phyloP scores from a whole-genome alignment of 2,329 filamentous ascomycete genomes.

The Davidsoniella neocaledoniae region DNA sequence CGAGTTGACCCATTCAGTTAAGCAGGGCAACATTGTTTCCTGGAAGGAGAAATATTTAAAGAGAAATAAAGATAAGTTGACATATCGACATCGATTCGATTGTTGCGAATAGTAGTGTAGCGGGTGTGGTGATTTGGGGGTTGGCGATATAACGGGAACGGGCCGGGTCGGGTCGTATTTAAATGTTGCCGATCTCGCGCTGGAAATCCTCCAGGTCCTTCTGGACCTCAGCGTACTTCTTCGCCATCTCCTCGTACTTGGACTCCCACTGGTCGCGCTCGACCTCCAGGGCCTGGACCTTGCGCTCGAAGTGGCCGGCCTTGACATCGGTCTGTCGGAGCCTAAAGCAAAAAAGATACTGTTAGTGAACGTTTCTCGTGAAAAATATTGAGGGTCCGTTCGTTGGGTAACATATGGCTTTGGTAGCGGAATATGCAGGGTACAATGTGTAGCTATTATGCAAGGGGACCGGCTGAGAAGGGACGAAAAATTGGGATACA shows the following conservation, averaged over 20 bases:
- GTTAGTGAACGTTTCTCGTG: background rate
- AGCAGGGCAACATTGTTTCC: no score
- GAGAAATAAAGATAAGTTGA: background rate
- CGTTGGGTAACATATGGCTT: background rate
- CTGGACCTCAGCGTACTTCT: constrained; percentile 70
- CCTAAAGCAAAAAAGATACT: constrained; percentile 30
- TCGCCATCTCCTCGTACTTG: constrained; percentile 95
- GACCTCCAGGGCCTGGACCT: constrained; percentile 89
- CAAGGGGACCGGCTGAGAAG: background rate
- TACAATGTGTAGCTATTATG: background rate
- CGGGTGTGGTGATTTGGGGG: background rate
- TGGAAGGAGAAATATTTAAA: background rate
- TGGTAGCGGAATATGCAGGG: constrained; percentile 4
- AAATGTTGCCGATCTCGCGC: constrained; percentile 85
- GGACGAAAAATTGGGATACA: background rate
- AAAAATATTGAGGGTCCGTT: background rate
- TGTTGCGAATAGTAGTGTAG: background rate
- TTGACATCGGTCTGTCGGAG: constrained; percentile 98
- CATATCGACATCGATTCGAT: constrained; percentile 2
- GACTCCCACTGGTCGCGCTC: constrained; percentile 87
- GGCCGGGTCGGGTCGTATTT: constrained; percentile 22
- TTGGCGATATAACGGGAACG: background rate
- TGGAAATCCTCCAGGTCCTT: constrained; percentile 88
- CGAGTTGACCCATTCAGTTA: no score
- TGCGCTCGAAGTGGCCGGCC: constrained; percentile 97